Evolutionary conservation across 129 eudicot genomes (phyloP).

Genomic region (Heracleum sosnowskyi): DNA sequence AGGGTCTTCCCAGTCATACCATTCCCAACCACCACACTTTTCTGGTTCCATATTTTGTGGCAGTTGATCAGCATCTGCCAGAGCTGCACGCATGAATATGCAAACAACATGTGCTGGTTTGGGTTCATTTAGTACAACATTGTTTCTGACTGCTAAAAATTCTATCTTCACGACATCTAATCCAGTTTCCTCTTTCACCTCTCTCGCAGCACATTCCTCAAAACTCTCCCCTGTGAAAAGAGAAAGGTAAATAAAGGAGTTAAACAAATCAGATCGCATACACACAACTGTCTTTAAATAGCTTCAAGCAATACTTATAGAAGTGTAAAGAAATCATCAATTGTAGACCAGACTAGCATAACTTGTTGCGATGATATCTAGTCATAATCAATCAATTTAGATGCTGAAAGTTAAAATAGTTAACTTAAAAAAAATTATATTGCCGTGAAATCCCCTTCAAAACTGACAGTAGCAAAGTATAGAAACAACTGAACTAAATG

Average conservation of each 20-base stretch:
- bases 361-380: neutral
- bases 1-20: constrained; percentile 70
- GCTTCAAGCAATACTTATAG: neutral
- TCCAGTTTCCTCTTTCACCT: constrained; percentile 89
- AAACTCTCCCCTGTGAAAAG: constrained; percentile 60
- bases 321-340: neutral
- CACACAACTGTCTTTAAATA: neutral
- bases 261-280: neutral
- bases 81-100: constrained; percentile 54
- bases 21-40: constrained; percentile 91
- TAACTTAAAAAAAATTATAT: neutral
- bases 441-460: neutral
- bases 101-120: constrained; percentile 45
- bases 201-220: constrained; percentile 89
- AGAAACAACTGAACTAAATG: neutral
- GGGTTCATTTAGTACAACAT: constrained; percentile 34
- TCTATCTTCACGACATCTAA: constrained; percentile 43
- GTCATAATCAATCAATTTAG: neutral
- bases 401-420: neutral
- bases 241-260: neutral
- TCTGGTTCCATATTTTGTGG: constrained; percentile 73
- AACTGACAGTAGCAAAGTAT: neutral
- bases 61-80: constrained; percentile 37
- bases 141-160: constrained; percentile 52
- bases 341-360: neutral